phyloP scores from a whole-genome alignment of 139 green algal species.

The Chlorella sp. region DNA sequence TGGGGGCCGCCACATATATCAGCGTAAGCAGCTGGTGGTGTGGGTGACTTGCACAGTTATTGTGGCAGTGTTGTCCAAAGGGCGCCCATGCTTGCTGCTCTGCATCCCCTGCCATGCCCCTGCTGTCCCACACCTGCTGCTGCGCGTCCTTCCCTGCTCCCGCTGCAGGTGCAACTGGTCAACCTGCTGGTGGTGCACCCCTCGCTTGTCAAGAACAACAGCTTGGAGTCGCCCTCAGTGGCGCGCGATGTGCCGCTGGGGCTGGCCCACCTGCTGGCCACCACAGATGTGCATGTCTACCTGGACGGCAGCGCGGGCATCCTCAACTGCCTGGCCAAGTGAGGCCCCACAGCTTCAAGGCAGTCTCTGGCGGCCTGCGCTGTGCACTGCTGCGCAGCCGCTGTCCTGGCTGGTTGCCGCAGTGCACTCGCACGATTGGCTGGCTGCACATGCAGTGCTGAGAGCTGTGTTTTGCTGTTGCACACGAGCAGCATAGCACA shows the following conservation, averaged over 20 bases:
- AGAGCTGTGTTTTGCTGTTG: not conserved
- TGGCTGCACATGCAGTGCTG: too few relatives aligned
- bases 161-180: slow-evolving; percentile 4
- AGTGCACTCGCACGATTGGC: too few relatives aligned
- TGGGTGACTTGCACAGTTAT: too few relatives aligned
- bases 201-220: not conserved
- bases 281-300: not conserved
- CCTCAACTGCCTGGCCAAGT: not conserved
- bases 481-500: too few relatives aligned
- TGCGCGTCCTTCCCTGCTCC: not conserved
- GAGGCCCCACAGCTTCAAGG: not conserved
- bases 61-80: too few relatives aligned
- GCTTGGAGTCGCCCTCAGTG: not conserved
- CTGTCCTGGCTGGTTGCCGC: not conserved
- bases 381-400: not conserved
- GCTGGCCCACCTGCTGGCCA: slow-evolving; percentile 10
- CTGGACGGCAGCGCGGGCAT: not conserved
- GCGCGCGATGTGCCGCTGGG: not conserved
- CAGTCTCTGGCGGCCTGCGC: not conserved
- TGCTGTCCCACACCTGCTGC: not conserved
- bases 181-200: slow-evolving; percentile 17
- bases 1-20: not conserved
- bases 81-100: too few relatives aligned
- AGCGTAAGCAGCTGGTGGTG: not conserved
- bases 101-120: not conserved